These are phyloP conservation scores for Boletales sp. DNA, from an alignment of 768 basidiomycete species.

Conservation along the genomic window DNA sequence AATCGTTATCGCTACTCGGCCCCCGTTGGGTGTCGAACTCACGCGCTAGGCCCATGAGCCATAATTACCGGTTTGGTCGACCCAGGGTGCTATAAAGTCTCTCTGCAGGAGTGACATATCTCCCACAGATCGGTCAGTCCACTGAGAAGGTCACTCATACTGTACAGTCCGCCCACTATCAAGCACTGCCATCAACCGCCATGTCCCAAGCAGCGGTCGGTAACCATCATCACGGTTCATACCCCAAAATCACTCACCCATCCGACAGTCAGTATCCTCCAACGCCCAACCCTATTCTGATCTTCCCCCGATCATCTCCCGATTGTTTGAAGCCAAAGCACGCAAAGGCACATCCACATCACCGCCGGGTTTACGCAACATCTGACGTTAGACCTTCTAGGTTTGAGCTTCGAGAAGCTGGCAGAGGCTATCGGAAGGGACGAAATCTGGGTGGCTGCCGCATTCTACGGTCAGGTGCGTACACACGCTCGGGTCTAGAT, in stretches of 20 bases:
- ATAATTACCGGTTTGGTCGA: neutral
- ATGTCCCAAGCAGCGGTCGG: conserved; percentile 41
- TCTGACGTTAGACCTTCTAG: conserved; percentile 30
- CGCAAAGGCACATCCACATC: conserved; percentile 44
- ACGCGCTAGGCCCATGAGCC: conserved; percentile 4
- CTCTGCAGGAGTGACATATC: too few relatives aligned
- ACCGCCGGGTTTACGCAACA: neutral
- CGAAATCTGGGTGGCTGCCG: conserved; percentile 80
- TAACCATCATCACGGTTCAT: conserved; percentile 4
- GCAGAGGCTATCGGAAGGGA: conserved; percentile 63
- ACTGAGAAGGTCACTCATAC: too few relatives aligned
- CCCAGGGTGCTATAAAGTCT: conserved; percentile 14
- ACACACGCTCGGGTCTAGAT: neutral
- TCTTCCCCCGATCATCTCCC: conserved; percentile 47
- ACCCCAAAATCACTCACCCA: neutral
- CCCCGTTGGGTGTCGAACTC: neutral
- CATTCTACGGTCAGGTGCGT: conserved; percentile 75
- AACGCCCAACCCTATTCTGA: conserved; percentile 44
- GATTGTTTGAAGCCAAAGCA: conserved; percentile 65
- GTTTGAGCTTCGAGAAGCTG: conserved; percentile 67
- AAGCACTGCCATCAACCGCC: neutral
- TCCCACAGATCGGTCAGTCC: too few relatives aligned
- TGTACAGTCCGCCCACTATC: too few relatives aligned
- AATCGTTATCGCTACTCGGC: neutral
- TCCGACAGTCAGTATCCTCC: conserved; percentile 38